Base-by-base conservation (phyloP, 1,284 basidiomycete genomes). In the Erythrobasidium hasegawianum region DNA sequence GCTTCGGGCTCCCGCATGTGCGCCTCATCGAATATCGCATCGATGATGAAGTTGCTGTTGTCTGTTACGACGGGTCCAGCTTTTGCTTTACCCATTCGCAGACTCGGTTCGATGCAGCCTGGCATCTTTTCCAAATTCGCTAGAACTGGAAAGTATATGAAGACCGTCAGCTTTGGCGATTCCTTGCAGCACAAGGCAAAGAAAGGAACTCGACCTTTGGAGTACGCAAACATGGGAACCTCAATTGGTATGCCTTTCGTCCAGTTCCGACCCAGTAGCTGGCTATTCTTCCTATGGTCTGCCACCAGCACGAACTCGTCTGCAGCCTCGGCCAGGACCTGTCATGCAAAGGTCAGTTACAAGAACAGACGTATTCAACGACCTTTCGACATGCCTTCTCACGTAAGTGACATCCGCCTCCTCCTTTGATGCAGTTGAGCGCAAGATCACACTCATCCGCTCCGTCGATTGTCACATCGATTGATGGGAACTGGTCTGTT, bases 401-500 rank as follows among this genome's bases (percentile, higher is more conserved):
- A 43, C 94, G 86, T 39, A 98, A 79, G 74, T 98, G 96, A 78
- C 95, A 97, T 1, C 93, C 95, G 11, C 95, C 95, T 65, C 95
- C 95, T 11, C 95, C 95, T 79, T 98, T 98, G 81, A 98, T 95
- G 69, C 89, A 89, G 80, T 98, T 96, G 59, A 98, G 81, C 43
- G 86, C 79, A 53, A 68, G 78, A 78, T 97, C 94, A 38, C 96
- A 91, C 22, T 67, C 65, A 38, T 69, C 68, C 27, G 68, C 68
- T 1, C 68, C 68, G 77, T 98, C 95, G 61, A 98, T 87, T 7
- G 93, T 96, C 24, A 98, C 90, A 74, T 98, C 95, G 64, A 98
- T 88, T 8, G 81, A 81, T 1, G 89, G 87, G 79, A 90, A 93
- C 76, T 92, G 61, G 27, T 64, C 59, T 61, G 52, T 54, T 33